Evolutionary conservation across 345 rosid genomes (phyloP).

Genomic region (Populus davidiana): DNA sequence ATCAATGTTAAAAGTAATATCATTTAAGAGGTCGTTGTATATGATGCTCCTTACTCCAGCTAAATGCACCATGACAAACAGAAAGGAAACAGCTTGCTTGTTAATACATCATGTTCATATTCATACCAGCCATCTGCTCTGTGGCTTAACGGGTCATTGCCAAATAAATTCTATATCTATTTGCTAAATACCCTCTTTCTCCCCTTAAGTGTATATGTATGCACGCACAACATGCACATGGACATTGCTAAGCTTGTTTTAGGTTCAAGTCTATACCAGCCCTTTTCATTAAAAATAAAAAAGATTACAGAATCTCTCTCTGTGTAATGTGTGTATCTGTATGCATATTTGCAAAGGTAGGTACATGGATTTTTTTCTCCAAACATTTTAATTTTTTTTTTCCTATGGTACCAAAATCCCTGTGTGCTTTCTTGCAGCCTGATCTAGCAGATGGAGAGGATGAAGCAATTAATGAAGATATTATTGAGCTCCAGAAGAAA

Average conservation of each 20-base stretch:
- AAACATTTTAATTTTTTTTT: background rate
- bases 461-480: slow-evolving; percentile 39
- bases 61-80: background rate
- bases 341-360: background rate
- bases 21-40: background rate
- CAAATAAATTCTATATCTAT: background rate
- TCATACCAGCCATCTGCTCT: background rate
- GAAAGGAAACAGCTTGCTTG: background rate
- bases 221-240: background rate
- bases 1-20: background rate
- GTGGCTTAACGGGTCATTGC: background rate
- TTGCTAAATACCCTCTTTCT: background rate
- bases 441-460: slow-evolving; percentile 58
- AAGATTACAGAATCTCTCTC: background rate
- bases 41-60: background rate
- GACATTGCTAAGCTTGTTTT: background rate
- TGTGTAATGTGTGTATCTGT: background rate
- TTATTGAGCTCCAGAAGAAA: slow-evolving; percentile 38
- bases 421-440: slow-evolving; percentile 41
- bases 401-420: background rate
- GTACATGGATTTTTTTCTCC: background rate
- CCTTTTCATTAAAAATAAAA: background rate
- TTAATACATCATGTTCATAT: background rate
- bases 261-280: background rate
- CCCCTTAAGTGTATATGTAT: background rate